phyloP scores from a whole-genome alignment of 2,329 filamentous ascomycete species.

The Aspergillus arachidicola region DNA sequence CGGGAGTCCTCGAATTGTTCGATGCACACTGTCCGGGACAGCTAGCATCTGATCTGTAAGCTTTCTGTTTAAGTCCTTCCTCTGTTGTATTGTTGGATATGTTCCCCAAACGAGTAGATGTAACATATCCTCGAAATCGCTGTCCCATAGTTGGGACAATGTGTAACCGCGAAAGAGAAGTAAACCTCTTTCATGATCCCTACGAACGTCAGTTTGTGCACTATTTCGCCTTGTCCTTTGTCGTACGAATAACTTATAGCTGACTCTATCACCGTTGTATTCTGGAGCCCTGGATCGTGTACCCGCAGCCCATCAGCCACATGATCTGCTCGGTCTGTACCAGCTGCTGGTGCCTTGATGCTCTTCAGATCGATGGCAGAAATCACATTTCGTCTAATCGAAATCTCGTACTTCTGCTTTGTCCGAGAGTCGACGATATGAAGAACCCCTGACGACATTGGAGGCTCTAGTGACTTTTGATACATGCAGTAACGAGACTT shows the following conservation, averaged over 20 bases:
- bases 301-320: slow-evolving; percentile 31
- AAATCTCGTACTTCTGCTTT: slow-evolving; percentile 28
- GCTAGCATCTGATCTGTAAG: slow-evolving; percentile 26
- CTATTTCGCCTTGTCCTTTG: neutral
- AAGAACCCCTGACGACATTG: slow-evolving; percentile 23
- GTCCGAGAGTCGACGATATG: slow-evolving; percentile 34
- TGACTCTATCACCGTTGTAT: slow-evolving; percentile 35
- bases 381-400: slow-evolving; percentile 32
- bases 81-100: slow-evolving; percentile 28
- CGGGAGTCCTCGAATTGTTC: slow-evolving; percentile 29
- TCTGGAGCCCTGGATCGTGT: slow-evolving; percentile 37
- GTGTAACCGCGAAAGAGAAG: slow-evolving; percentile 34
- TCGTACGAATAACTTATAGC: slow-evolving; percentile 37
- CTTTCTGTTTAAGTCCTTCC: slow-evolving; percentile 18
- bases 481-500: neutral
- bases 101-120: slow-evolving; percentile 34
- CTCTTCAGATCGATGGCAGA: slow-evolving; percentile 31
- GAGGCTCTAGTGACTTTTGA: neutral
- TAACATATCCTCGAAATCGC: slow-evolving; percentile 37
- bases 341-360: slow-evolving; percentile 25
- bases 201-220: slow-evolving; percentile 14
- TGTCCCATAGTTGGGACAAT: slow-evolving; percentile 33
- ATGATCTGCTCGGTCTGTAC: slow-evolving; percentile 26
- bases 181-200: slow-evolving; percentile 30
- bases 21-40: slow-evolving; percentile 26